Percentiles rank a stretch among this genome's conserved stretches.
These are phyloP conservation scores for Globisporangium okanoganense DNA, from an alignment of 352 stramenopile genomes.

Conservation along the genomic window DNA sequence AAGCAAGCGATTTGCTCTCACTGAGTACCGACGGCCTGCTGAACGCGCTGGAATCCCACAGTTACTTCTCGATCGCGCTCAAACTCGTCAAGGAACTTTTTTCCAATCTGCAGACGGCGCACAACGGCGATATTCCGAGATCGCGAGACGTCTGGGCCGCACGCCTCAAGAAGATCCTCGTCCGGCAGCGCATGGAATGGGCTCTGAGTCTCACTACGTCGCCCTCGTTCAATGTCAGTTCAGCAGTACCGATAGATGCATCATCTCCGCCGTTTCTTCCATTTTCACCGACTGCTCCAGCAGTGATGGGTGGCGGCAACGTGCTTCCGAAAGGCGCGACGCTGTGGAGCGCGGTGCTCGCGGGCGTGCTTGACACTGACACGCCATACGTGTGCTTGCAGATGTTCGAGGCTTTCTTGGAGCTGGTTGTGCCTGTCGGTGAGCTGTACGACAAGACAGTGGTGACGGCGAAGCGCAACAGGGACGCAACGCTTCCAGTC, in stretches of 20 bases:
- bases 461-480: not conserved
- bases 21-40: constrained; percentile 10
- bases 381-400: constrained; percentile 31
- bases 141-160: constrained; percentile 16
- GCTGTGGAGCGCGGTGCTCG: constrained; percentile 21
- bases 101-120: not conserved
- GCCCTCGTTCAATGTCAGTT: not conserved
- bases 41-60: constrained; percentile 18
- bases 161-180: constrained; percentile 17
- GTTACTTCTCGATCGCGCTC: constrained; percentile 17
- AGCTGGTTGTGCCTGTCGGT: constrained; percentile 29
- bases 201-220: constrained; percentile 6
- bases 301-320: not conserved
- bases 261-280: not conserved
- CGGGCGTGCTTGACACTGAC: constrained; percentile 19
- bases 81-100: constrained; percentile 18
- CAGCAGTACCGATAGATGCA: not conserved
- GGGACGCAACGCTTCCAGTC: not conserved
- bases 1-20: constrained; percentile 20
- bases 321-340: constrained; percentile 8
- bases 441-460: constrained; percentile 13
- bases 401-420: constrained; percentile 38
- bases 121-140: constrained; percentile 6
- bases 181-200: constrained; percentile 17
- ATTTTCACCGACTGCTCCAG: not conserved